A percentile compares a stretch with the other conserved stretches of the same genome.
Conservation (phyloP, 2,329 filamentous ascomycete genomes). For the Microdochium trichocladiopsis region DNA sequence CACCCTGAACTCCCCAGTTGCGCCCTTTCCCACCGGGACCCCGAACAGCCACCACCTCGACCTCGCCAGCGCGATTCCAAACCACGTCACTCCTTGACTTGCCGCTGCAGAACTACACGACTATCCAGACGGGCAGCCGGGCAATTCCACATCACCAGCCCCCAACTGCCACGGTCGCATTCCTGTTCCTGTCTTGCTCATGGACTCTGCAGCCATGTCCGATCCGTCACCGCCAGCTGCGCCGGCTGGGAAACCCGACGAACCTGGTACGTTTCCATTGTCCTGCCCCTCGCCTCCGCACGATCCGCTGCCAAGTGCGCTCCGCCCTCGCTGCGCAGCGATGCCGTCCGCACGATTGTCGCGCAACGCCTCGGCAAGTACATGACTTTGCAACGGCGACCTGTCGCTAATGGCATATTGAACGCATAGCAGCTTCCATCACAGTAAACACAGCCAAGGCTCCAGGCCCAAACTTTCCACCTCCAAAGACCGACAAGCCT, state of each 20-base stretch:
- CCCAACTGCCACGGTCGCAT: not conserved
- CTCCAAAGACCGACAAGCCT: conserved; percentile 95
- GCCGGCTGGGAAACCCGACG: conserved; percentile 17
- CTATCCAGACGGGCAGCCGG: not conserved
- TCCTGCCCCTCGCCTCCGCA: not conserved
- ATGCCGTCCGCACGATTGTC: not conserved
- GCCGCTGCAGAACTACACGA: not conserved
- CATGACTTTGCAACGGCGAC: not conserved
- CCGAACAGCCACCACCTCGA: not conserved
- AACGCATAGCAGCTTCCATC: conserved; percentile 28
- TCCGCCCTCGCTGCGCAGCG: not conserved
- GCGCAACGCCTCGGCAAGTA: not conserved
- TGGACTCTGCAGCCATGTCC: conserved; percentile 17
- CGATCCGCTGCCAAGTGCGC: not conserved
- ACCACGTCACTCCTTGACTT: not conserved
- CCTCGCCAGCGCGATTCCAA: not conserved
- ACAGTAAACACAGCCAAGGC: conserved; percentile 22
- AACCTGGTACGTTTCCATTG: conserved; percentile 2
- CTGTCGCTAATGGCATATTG: not conserved
- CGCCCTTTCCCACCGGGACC: not conserved
- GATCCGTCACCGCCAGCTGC: conserved; percentile 18
- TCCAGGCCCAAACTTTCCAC: conserved; percentile 47
- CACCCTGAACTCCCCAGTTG: not conserved
- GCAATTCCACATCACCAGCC: not conserved
- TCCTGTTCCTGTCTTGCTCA: not conserved